Conservation (phyloP, 805 yeast species). For the Starmerella vitae region DNA sequence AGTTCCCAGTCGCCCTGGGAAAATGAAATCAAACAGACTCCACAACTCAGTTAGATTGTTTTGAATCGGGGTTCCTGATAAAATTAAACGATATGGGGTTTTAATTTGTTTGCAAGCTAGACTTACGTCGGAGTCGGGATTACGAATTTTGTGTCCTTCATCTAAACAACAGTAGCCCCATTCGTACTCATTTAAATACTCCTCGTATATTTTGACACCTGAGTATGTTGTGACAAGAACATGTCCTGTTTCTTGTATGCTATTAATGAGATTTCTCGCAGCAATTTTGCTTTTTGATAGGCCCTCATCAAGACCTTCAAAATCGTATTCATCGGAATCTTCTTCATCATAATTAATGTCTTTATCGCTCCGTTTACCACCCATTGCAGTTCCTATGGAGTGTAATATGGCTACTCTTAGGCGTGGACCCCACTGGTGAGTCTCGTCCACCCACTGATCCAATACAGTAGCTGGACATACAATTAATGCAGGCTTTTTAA, state of each 20-base stretch:
- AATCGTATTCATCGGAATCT: slow-evolving; percentile 29
- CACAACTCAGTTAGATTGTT: slow-evolving; percentile 84
- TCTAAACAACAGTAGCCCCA: slow-evolving; percentile 92
- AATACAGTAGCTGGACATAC: slow-evolving; percentile 96
- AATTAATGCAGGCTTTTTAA: slow-evolving; percentile 65
- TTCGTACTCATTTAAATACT: slow-evolving; percentile 43
- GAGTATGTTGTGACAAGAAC: slow-evolving; percentile 85
- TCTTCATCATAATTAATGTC: slow-evolving; percentile 21
- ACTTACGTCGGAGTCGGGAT: slow-evolving; percentile 83
- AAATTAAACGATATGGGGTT: slow-evolving; percentile 72
- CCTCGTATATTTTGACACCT: slow-evolving; percentile 59
- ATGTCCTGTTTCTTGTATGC: slow-evolving; percentile 57
- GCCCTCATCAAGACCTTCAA: slow-evolving; percentile 16
- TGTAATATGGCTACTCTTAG: slow-evolving; percentile 74
- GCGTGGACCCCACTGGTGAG: slow-evolving; percentile 98
- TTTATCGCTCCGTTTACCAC: slow-evolving; percentile 8
- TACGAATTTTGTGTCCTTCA: slow-evolving; percentile 94
- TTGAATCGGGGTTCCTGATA: slow-evolving; percentile 95
- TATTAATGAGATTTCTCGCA: slow-evolving; percentile 39
- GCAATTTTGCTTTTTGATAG: slow-evolving; percentile 27
- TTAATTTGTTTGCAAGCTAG: slow-evolving; percentile 69
- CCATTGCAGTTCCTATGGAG: slow-evolving; percentile 84
- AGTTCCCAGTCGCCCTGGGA: slow-evolving; percentile 90
- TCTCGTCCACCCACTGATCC: slow-evolving; percentile 93
- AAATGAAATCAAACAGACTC: slow-evolving; percentile 90